Percentiles rank a stretch among this genome's conserved stretches.
Evolutionary conservation across 345 rosid genomes (phyloP).

Genomic region (Boechera stricta): DNA sequence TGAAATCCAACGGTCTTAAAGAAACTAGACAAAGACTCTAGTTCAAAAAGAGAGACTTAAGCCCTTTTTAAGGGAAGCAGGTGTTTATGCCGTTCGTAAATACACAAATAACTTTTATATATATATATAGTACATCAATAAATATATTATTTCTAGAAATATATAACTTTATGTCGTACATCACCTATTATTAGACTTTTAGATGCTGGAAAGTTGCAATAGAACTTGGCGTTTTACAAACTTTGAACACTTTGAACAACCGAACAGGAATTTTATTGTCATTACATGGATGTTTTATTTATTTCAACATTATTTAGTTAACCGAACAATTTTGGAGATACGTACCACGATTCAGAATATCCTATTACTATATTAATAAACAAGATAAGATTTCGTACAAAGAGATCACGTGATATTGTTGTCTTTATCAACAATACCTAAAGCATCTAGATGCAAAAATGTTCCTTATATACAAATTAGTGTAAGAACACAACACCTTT

Average conservation of each 20-base stretch:
- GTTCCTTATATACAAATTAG: not conserved
- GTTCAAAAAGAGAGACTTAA: too few relatives aligned
- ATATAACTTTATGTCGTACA: not conserved
- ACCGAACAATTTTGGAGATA: not conserved
- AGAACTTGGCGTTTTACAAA: not conserved
- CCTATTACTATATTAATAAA: not conserved
- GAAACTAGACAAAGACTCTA: too few relatives aligned
- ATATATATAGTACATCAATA: too few relatives aligned
- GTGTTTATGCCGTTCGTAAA: too few relatives aligned
- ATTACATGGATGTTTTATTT: not conserved
- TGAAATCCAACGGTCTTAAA: too few relatives aligned
- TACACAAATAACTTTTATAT: too few relatives aligned
- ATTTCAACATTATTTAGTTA: not conserved
- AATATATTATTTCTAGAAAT: too few relatives aligned
- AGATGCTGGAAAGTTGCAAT: not conserved
- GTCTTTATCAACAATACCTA: not conserved
- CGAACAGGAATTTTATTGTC: slow-evolving; percentile 9
- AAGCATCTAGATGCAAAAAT: not conserved
- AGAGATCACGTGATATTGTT: not conserved
- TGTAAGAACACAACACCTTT: not conserved
- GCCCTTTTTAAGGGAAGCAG: too few relatives aligned
- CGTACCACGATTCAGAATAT: not conserved
- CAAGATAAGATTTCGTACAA: not conserved
- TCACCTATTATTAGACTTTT: not conserved
- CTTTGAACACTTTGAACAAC: slow-evolving; percentile 1